Percentiles rank a stretch among this genome's conserved stretches.
These are phyloP conservation scores for Pseudogymnoascus sp. DNA, from an alignment of 2,329 filamentous ascomycete species.

Conservation along the genomic window DNA sequence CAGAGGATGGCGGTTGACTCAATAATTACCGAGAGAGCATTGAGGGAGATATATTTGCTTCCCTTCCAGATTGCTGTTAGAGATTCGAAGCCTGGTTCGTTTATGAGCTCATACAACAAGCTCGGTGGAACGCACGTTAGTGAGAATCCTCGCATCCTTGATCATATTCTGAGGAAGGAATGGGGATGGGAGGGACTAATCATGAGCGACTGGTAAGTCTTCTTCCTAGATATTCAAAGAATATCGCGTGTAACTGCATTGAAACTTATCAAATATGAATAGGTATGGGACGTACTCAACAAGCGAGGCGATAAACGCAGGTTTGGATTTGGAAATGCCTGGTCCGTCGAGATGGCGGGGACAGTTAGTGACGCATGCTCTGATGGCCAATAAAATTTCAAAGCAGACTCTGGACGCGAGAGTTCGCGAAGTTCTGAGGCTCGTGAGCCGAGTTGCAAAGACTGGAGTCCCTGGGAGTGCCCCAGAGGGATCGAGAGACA, in stretches of 20 bases:
- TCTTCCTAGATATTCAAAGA: background rate
- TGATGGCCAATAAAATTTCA: conserved; percentile 25
- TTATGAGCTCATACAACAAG: conserved; percentile 54
- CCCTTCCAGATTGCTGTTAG: conserved; percentile 37
- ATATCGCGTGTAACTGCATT: background rate
- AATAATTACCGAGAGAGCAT: conserved; percentile 28
- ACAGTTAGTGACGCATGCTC: conserved; percentile 15
- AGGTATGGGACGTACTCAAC: conserved; percentile 18
- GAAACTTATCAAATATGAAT: background rate
- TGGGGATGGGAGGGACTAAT: conserved; percentile 50
- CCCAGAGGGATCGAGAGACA: conserved; percentile 4
- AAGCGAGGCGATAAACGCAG: conserved; percentile 29
- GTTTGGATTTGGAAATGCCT: conserved; percentile 39
- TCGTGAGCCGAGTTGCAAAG: conserved; percentile 20
- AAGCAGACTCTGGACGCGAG: conserved; percentile 23
- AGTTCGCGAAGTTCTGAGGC: conserved; percentile 27
- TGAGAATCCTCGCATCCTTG: conserved; percentile 43
- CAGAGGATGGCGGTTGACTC: conserved; percentile 28
- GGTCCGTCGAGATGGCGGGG: conserved; percentile 34
- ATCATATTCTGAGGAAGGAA: conserved; percentile 43
- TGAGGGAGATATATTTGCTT: conserved; percentile 35
- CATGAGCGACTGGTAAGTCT: conserved; percentile 48
- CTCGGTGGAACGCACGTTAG: conserved; percentile 48
- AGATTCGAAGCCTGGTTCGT: conserved; percentile 39
- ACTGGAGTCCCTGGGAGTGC: conserved; percentile 10